Evolutionary conservation across 2,329 filamentous ascomycete genomes (phyloP).

Genomic region (Metarhizium album): DNA sequence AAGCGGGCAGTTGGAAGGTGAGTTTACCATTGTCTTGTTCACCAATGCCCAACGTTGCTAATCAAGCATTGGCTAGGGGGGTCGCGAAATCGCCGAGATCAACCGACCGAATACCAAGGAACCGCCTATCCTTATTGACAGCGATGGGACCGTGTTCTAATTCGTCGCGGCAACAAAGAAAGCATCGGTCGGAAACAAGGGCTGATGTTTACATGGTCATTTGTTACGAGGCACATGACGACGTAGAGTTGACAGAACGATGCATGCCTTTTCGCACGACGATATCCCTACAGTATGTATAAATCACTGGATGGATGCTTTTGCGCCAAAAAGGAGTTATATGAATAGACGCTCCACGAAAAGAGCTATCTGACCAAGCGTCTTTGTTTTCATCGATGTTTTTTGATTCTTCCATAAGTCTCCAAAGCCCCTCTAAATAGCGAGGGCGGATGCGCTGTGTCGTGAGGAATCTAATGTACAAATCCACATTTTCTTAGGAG

Average conservation of each 20-base stretch:
- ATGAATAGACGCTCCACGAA: neutral
- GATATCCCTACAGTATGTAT: neutral
- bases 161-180: neutral
- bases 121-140: slow-evolving; percentile 90
- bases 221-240: neutral
- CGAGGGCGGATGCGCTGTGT: neutral
- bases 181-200: neutral
- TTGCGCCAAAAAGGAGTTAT: neutral
- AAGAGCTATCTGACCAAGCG: neutral
- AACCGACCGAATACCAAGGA: slow-evolving; percentile 93
- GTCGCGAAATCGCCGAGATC: slow-evolving; percentile 90
- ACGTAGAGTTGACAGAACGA: neutral
- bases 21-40: slow-evolving; percentile 17
- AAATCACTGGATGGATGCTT: neutral
- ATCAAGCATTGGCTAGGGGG: slow-evolving; percentile 45
- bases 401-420: neutral
- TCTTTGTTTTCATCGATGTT: neutral
- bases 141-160: slow-evolving; percentile 92
- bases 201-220: neutral
- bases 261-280: neutral
- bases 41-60: neutral
- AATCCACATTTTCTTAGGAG: slow-evolving; percentile 1
- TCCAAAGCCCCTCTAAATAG: neutral
- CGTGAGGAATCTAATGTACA: slow-evolving; percentile 10
- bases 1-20: slow-evolving; percentile 98